Conservation (phyloP, 2,329 filamentous ascomycete genomes). For the Blastomyces percursus region DNA sequence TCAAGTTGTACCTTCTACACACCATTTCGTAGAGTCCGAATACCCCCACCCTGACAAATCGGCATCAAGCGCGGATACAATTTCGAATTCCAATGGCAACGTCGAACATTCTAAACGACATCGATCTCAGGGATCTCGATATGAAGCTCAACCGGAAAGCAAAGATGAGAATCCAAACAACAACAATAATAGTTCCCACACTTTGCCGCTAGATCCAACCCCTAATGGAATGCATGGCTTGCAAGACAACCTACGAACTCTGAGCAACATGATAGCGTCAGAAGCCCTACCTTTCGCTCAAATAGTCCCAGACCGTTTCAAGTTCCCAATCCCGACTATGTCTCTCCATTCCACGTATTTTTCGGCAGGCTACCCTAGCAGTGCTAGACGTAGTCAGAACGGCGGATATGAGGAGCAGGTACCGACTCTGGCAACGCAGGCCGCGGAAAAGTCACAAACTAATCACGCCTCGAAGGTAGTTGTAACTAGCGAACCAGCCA, state of each 20-base stretch:
- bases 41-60: constrained; percentile 22
- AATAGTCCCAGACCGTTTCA: constrained; percentile 20
- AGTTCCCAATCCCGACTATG: constrained; percentile 21
- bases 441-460: background rate
- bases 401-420: constrained; percentile 24
- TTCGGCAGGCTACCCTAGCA: constrained; percentile 20
- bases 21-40: constrained; percentile 31
- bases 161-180: background rate
- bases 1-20: constrained; percentile 26
- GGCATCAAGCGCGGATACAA: constrained; percentile 6
- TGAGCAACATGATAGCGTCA: constrained; percentile 14
- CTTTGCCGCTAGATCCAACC: background rate
- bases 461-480: background rate
- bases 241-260: background rate
- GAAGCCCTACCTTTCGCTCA: constrained; percentile 31
- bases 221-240: constrained; percentile 10
- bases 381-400: constrained; percentile 13
- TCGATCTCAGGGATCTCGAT: background rate
- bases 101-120: background rate
- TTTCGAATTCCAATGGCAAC: constrained; percentile 9
- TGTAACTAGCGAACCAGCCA: background rate
- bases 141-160: background rate
- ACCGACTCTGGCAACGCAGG: constrained; percentile 28
- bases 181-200: background rate
- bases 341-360: constrained; percentile 30